Conservation (phyloP, 2,329 filamentous ascomycete genomes). For the Cladosporium cucumerinum region DNA sequence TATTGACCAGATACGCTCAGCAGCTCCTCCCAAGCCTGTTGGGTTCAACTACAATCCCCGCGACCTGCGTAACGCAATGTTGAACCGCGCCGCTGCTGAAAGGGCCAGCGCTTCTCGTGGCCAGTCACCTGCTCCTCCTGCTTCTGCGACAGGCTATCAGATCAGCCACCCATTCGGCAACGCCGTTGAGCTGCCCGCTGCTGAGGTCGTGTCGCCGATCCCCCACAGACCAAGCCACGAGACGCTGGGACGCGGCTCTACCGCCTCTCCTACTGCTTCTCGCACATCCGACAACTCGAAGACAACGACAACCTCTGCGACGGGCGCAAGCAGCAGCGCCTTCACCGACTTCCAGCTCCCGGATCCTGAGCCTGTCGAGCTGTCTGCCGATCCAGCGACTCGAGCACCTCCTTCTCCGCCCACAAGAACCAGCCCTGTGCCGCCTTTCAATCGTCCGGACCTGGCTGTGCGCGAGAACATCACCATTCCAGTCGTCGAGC, state of each 20-base stretch:
- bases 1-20: neutral
- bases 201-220: neutral
- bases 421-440: neutral
- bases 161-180: neutral
- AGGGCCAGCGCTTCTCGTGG: slow-evolving; percentile 5
- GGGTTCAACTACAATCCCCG: slow-evolving; percentile 18
- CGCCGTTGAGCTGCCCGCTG: slow-evolving; percentile 6
- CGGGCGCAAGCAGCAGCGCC: neutral
- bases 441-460: neutral
- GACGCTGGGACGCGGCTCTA: slow-evolving; percentile 9
- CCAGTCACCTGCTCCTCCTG: neutral
- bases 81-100: slow-evolving; percentile 12
- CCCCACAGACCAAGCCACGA: slow-evolving; percentile 5
- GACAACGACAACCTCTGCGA: neutral
- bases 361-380: slow-evolving; percentile 7
- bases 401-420: neutral
- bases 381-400: slow-evolving; percentile 2
- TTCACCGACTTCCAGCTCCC: slow-evolving; percentile 8
- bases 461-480: slow-evolving; percentile 15
- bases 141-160: neutral
- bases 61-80: slow-evolving; percentile 18
- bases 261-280: neutral
- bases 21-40: slow-evolving; percentile 15
- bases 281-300: slow-evolving; percentile 4
- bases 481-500: slow-evolving; percentile 13